These are phyloP conservation scores for Colletotrichum gigasporum DNA, from an alignment of 2,329 filamentous ascomycete species.

Conservation along the genomic window DNA sequence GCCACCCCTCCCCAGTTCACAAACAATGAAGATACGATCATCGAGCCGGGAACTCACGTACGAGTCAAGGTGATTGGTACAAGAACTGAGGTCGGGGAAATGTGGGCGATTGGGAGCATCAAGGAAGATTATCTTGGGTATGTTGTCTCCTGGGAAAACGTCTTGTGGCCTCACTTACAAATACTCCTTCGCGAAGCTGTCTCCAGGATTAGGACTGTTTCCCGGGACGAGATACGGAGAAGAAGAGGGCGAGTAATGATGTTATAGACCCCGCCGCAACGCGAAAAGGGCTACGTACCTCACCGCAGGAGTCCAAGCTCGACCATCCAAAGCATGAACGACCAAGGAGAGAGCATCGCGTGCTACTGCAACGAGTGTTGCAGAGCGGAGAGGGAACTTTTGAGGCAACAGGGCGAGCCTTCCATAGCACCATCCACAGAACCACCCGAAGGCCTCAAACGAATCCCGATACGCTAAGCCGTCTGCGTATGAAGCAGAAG, in stretches of 20 bases:
- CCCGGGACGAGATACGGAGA: background rate
- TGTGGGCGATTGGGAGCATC: slow-evolving; percentile 98
- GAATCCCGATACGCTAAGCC: background rate
- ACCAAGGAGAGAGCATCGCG: background rate
- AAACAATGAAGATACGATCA: slow-evolving; percentile 91
- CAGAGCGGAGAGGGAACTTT: background rate
- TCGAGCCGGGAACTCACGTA: slow-evolving; percentile 93
- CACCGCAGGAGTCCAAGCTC: background rate
- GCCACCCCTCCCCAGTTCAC: slow-evolving; percentile 97
- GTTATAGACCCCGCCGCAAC: background rate
- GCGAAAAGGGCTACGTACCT: background rate
- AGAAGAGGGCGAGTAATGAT: background rate
- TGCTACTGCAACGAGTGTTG: background rate
- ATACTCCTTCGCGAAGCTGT: slow-evolving; percentile 22
- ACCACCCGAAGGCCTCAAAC: background rate
- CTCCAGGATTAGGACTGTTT: slow-evolving; percentile 28
- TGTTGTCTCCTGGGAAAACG: slow-evolving; percentile 30
- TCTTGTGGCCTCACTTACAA: slow-evolving; percentile 21
- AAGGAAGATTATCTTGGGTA: slow-evolving; percentile 83
- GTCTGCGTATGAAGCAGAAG: slow-evolving; percentile 3
- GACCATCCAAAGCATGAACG: background rate
- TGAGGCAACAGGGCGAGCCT: background rate
- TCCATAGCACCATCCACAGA: slow-evolving; percentile 2
- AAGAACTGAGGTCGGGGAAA: slow-evolving; percentile 90
- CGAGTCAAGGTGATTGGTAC: slow-evolving; percentile 95